A percentile compares a stretch with the other conserved stretches of the same genome.
phyloP scores from a whole-genome alignment of 345 rosid species.

The Lumnitzera littorea region DNA sequence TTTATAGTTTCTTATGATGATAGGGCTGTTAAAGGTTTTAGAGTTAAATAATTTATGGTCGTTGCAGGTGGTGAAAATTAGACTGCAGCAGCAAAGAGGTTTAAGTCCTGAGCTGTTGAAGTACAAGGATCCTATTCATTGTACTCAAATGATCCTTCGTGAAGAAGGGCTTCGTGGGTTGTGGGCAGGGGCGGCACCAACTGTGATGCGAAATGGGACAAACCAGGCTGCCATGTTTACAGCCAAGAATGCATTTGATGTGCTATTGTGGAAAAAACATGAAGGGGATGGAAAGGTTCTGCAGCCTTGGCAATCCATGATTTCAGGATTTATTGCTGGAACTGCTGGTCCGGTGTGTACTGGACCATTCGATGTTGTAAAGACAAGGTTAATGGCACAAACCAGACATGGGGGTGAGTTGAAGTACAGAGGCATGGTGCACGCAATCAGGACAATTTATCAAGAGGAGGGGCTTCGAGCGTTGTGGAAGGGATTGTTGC shows the following conservation, averaged over 20 bases:
- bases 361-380: slow-evolving; percentile 97
- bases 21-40: not conserved
- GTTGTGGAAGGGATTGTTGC: slow-evolving; percentile 89
- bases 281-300: slow-evolving; percentile 87
- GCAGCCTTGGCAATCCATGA: slow-evolving; percentile 95
- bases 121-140: slow-evolving; percentile 92
- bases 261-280: slow-evolving; percentile 79
- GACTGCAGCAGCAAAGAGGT: slow-evolving; percentile 93
- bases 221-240: slow-evolving; percentile 98
- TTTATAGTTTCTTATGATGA: too few relatives aligned
- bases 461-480: slow-evolving; percentile 76
- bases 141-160: slow-evolving; percentile 54
- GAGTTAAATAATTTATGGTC: not conserved
- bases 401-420: slow-evolving; percentile 44
- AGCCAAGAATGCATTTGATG: slow-evolving; percentile 77
- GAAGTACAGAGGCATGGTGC: slow-evolving; percentile 88
- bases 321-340: slow-evolving; percentile 93
- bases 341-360: slow-evolving; percentile 91
- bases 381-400: slow-evolving; percentile 96
- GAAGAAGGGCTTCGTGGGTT: slow-evolving; percentile 82
- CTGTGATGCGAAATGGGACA: slow-evolving; percentile 95
- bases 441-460: slow-evolving; percentile 75
- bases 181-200: slow-evolving; percentile 97
- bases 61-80: slow-evolving; percentile 82
- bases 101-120: slow-evolving; percentile 64